Percentiles rank a stretch among this genome's conserved stretches.
These are phyloP conservation scores for Aegilops speltoides DNA, from an alignment of 176 grass and related monocot species.

Conservation along the genomic window DNA sequence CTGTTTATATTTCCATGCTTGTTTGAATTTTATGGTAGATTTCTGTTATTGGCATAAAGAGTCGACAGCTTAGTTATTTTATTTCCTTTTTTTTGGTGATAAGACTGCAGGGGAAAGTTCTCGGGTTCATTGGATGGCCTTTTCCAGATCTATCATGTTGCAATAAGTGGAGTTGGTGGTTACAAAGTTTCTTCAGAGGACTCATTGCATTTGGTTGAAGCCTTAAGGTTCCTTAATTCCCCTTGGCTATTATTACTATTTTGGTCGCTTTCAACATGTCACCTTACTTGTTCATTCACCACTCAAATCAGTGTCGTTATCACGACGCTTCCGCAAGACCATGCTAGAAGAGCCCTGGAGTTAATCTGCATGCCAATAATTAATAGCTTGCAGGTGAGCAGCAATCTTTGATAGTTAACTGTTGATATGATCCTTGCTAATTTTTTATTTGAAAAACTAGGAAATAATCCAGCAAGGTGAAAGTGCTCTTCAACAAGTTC, in stretches of 20 bases:
- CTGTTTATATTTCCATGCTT: constrained; percentile 4
- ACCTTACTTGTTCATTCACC: constrained; percentile 22
- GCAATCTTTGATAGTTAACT: constrained; percentile 6
- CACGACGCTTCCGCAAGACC: constrained; percentile 67
- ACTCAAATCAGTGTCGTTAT: constrained; percentile 67
- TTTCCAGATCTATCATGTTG: constrained; percentile 96
- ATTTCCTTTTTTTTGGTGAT: constrained; percentile 23
- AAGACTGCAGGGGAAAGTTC: constrained; percentile 91
- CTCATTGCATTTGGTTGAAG: constrained; percentile 98
- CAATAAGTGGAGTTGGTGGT: constrained; percentile 91
- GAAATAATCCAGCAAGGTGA: constrained; percentile 84
- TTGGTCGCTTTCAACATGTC: constrained; percentile 13
- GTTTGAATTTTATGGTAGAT: not conserved
- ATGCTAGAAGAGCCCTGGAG: constrained; percentile 84
- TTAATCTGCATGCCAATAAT: constrained; percentile 84
- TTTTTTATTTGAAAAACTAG: constrained; percentile 48
- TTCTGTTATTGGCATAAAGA: not conserved
- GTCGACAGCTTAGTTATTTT: constrained; percentile 14
- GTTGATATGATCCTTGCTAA: constrained; percentile 25
- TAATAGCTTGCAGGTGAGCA: constrained; percentile 74
- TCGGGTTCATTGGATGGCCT: constrained; percentile 81
- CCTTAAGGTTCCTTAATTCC: constrained; percentile 68
- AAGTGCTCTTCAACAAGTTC: constrained; percentile 63
- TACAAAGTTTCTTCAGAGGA: constrained; percentile 99
- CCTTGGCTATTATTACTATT: constrained; percentile 20